Percentiles rank a stretch among this genome's conserved stretches.
Conservation (phyloP, 2,329 filamentous ascomycete genomes). For the Talaromyces sp. region DNA sequence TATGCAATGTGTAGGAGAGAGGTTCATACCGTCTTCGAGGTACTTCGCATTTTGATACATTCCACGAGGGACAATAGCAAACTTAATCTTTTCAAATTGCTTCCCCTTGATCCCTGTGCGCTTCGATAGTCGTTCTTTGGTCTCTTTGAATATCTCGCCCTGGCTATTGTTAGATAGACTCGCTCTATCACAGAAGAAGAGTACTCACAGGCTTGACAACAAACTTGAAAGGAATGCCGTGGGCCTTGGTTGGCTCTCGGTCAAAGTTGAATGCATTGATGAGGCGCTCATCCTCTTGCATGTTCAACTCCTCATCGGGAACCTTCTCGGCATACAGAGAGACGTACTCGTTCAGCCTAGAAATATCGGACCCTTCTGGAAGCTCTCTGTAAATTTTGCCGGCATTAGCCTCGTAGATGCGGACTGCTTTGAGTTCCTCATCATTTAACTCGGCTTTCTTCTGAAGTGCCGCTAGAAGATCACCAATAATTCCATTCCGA, state of each 20-base stretch:
- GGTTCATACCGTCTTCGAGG: conserved; percentile 73
- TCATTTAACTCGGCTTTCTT: conserved; percentile 77
- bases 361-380: conserved; percentile 63
- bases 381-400: conserved; percentile 82
- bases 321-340: conserved; percentile 75
- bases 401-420: conserved; percentile 76
- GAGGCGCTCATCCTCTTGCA: conserved; percentile 61
- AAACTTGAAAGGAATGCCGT: conserved; percentile 90
- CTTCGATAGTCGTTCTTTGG: conserved; percentile 89
- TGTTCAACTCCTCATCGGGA: conserved; percentile 60
- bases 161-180: conserved; percentile 29
- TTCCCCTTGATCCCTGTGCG: conserved; percentile 95
- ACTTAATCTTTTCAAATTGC: conserved; percentile 97
- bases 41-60: conserved; percentile 75
- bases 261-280: conserved; percentile 91
- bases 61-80: conserved; percentile 68
- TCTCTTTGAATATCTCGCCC: conserved; percentile 83
- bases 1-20: neutral
- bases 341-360: conserved; percentile 80
- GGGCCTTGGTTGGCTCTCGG: conserved; percentile 74
- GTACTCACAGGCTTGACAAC: conserved; percentile 67
- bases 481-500: conserved; percentile 75
- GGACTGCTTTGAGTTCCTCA: conserved; percentile 67
- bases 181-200: neutral
- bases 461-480: conserved; percentile 69